These are phyloP conservation scores for Aspergillus sclerotialis DNA, from an alignment of 2,329 filamentous ascomycete species.

Conservation along the genomic window DNA sequence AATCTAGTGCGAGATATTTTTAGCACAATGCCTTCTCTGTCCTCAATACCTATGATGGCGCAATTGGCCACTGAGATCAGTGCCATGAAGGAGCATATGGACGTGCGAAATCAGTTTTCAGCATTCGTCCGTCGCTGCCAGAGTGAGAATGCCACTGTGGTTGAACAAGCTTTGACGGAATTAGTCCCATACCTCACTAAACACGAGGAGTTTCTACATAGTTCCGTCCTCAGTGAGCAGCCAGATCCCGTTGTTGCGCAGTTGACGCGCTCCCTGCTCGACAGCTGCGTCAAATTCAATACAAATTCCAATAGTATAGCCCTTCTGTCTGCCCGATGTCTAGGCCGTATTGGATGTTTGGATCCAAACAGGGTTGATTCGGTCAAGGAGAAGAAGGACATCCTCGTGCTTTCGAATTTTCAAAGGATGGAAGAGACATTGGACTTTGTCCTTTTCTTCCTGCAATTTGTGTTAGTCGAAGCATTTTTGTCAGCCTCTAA, in stretches of 20 bases:
- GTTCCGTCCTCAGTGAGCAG: constrained; percentile 73
- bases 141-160: constrained; percentile 81
- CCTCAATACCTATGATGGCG: constrained; percentile 60
- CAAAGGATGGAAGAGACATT: constrained; percentile 68
- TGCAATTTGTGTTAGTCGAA: constrained; percentile 83
- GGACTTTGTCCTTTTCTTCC: constrained; percentile 75
- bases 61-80: constrained; percentile 61
- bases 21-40: constrained; percentile 70
- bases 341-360: constrained; percentile 84
- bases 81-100: constrained; percentile 57
- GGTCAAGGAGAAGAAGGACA: constrained; percentile 68
- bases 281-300: constrained; percentile 77
- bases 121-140: constrained; percentile 67
- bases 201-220: constrained; percentile 72
- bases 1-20: constrained; percentile 59
- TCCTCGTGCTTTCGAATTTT: constrained; percentile 85
- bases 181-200: constrained; percentile 64
- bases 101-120: constrained; percentile 59
- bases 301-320: constrained; percentile 60
- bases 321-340: constrained; percentile 67
- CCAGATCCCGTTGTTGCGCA: constrained; percentile 66
- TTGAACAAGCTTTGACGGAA: constrained; percentile 72
- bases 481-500: constrained; percentile 88
- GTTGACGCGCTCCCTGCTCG: constrained; percentile 71
- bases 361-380: constrained; percentile 86